Evolutionary conservation across 495 filamentous ascomycete genomes (phyloP).

Genomic region (Aspergillus olivimuriae): DNA sequence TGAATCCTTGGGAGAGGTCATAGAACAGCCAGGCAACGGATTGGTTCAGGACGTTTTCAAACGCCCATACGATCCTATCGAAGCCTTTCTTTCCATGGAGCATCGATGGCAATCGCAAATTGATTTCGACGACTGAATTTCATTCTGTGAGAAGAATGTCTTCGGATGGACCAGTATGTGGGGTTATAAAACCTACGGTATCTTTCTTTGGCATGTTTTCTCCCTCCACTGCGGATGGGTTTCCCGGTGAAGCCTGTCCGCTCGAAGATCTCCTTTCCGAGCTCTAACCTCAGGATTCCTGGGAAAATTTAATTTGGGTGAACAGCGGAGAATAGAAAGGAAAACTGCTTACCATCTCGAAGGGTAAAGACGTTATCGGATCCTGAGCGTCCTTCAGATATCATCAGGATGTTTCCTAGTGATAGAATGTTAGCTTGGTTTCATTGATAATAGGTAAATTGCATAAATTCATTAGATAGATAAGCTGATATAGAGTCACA

Average conservation of each 20-base stretch:
- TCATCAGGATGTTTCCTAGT: conserved; percentile 86
- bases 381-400: conserved; percentile 77
- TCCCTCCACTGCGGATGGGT: conserved; percentile 51
- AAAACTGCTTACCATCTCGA: conserved; percentile 48
- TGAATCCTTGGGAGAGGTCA: conserved; percentile 41
- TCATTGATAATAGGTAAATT: too few relatives aligned
- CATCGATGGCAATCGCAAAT: conserved; percentile 77
- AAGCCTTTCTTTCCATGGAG: conserved; percentile 88
- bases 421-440: background rate
- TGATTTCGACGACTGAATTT: conserved; percentile 65
- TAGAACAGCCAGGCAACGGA: conserved; percentile 78
- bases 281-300: conserved; percentile 69
- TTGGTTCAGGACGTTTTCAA: conserved; percentile 68
- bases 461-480: too few relatives aligned
- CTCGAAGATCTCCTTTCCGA: conserved; percentile 82
- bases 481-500: too few relatives aligned
- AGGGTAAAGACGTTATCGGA: conserved; percentile 75
- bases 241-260: conserved; percentile 75
- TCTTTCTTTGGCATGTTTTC: conserved; percentile 55
- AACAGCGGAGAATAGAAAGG: too few relatives aligned
- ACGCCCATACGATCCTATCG: conserved; percentile 76
- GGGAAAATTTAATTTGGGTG: conserved; percentile 4
- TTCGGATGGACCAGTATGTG: too few relatives aligned
- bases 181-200: conserved; percentile 51
- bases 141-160: background rate